These are phyloP conservation scores for Corchorus olitorius DNA, from an alignment of 345 rosid genomes.

Conservation along the genomic window DNA sequence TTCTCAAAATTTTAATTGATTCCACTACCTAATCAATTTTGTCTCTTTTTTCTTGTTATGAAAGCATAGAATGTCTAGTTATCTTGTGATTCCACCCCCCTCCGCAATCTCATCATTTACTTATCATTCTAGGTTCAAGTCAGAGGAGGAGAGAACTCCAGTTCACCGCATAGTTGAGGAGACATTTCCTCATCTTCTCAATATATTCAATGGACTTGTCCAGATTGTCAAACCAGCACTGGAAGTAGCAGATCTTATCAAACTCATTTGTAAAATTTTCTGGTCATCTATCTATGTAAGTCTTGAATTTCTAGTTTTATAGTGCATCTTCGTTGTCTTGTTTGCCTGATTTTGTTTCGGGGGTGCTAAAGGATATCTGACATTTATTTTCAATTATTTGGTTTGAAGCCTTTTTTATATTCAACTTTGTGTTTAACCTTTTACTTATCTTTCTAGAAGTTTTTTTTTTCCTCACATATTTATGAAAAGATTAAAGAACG, in stretches of 20 bases:
- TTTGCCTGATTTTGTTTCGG: background rate
- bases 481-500: too few species aligned
- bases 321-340: background rate
- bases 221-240: conserved; percentile 79
- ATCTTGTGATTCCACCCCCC: background rate
- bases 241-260: conserved; percentile 89
- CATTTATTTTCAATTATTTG: background rate
- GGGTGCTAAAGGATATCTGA: background rate
- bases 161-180: conserved; percentile 81
- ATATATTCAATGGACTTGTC: conserved; percentile 76
- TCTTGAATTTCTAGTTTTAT: conserved; percentile 18
- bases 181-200: conserved; percentile 82
- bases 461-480: background rate
- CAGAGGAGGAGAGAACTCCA: conserved; percentile 94
- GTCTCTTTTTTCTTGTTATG: background rate
- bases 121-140: conserved; percentile 75
- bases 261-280: conserved; percentile 97
- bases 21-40: too few species aligned
- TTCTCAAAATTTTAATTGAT: background rate
- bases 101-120: background rate
- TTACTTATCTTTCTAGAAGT: background rate
- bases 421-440: background rate
- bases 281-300: conserved; percentile 99
- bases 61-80: background rate
- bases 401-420: too few species aligned